Percentiles rank a stretch among this genome's conserved stretches.
Conservation (phyloP, 139 green algal genomes). For the Spirogloea muscicola region DNA sequence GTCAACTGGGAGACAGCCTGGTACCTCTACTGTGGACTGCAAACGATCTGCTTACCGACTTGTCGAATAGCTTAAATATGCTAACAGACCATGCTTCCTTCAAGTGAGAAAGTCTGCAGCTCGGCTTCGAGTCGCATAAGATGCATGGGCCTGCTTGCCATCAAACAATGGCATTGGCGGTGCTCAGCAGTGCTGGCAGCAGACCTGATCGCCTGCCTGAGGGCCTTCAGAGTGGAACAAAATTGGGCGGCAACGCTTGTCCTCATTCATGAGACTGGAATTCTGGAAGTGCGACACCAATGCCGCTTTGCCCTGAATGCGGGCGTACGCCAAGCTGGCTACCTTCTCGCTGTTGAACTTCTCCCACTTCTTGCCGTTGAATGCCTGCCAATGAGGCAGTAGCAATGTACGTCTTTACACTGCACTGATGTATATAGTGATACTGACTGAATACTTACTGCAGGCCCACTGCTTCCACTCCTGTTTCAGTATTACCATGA, state of each 20-base stretch:
- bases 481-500: too few relatives aligned
- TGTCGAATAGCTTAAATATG: background rate
- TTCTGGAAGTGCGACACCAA: constrained; percentile 96
- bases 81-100: background rate
- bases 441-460: too few relatives aligned
- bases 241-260: constrained; percentile 95
- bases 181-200: too few relatives aligned
- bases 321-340: constrained; percentile 87
- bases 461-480: too few relatives aligned
- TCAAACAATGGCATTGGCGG: too few relatives aligned
- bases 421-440: too few relatives aligned
- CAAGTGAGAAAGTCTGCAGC: background rate
- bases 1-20: too few relatives aligned
- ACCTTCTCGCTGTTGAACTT: constrained; percentile 89
- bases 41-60: background rate
- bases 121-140: background rate
- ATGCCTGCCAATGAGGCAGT: constrained; percentile 62
- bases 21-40: background rate
- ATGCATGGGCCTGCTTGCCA: background rate
- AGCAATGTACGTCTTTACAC: too few relatives aligned
- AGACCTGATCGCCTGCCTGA: constrained; percentile 51
- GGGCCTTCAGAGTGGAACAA: constrained; percentile 71
- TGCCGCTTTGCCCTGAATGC: constrained; percentile 79
- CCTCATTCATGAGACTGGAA: constrained; percentile 93
- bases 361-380: constrained; percentile 91